phyloP scores from a whole-genome alignment of 2,329 filamentous ascomycete species.

The Meredithiella fracta region DNA sequence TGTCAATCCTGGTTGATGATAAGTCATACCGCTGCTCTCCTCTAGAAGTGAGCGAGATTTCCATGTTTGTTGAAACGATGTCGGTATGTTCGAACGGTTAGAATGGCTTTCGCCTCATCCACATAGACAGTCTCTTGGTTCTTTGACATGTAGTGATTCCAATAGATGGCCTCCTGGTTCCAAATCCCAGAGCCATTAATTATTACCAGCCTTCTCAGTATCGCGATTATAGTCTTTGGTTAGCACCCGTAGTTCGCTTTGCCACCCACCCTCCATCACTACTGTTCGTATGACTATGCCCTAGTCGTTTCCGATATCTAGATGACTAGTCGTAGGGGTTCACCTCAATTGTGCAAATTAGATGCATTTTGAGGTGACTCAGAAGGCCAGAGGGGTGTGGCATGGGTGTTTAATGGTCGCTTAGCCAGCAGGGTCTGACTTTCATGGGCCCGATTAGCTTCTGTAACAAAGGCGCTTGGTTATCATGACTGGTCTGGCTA shows the following conservation, averaged over 20 bases:
- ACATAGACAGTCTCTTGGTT: not conserved
- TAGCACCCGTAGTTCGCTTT: not conserved
- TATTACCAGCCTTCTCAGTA: too few relatives aligned
- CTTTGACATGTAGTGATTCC: not conserved
- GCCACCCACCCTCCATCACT: not conserved
- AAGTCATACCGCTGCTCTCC: constrained; percentile 6
- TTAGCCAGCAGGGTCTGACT: not conserved
- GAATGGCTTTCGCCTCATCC: not conserved
- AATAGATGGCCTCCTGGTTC: too few relatives aligned
- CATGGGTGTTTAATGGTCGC: constrained; percentile 1
- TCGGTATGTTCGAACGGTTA: constrained; percentile 4
- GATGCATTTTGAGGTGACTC: constrained; percentile 3
- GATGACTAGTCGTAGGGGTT: not conserved
- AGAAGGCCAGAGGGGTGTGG: not conserved
- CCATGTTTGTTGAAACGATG: constrained; percentile 9
- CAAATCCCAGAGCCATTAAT: too few relatives aligned
- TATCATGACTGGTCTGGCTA: constrained; percentile 1
- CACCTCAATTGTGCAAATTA: constrained; percentile 8
- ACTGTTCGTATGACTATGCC: not conserved
- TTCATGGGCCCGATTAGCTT: not conserved
- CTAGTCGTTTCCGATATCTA: not conserved
- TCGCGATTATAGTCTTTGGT: not conserved
- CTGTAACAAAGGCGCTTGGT: not conserved
- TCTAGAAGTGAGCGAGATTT: constrained; percentile 5
- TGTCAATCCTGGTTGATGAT: constrained; percentile 9